phyloP scores from a whole-genome alignment of 2,329 filamentous ascomycete genomes.

The Calonectria pseudoreteaudii region DNA sequence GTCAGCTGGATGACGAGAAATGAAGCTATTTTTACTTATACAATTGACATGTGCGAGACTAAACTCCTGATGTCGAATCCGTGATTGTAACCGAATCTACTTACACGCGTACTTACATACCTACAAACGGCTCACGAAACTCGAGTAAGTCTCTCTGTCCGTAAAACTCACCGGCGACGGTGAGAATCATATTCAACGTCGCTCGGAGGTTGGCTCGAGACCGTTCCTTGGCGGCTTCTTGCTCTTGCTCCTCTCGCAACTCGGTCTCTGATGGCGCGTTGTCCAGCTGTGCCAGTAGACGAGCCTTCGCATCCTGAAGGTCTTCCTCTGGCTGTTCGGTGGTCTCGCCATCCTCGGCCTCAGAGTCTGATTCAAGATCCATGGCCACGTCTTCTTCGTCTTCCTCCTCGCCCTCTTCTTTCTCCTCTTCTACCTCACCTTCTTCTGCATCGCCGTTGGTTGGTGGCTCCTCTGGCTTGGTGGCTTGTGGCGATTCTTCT shows the following conservation, averaged over 20 bases:
- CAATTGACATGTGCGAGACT: not conserved
- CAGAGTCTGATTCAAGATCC: conserved; percentile 53
- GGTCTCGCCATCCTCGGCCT: conserved; percentile 53
- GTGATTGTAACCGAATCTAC: not conserved
- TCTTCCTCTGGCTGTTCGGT: conserved; percentile 45
- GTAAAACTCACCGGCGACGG: conserved; percentile 87
- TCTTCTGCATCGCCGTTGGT: conserved; percentile 34
- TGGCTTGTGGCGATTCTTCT: conserved; percentile 16
- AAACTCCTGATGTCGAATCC: not conserved
- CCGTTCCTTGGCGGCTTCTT: conserved; percentile 46
- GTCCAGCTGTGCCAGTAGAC: conserved; percentile 60
- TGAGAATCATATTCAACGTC: conserved; percentile 94
- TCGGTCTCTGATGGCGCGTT: conserved; percentile 38
- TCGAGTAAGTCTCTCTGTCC: conserved; percentile 88
- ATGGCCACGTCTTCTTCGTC: conserved; percentile 53
- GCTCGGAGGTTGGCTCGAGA: conserved; percentile 67
- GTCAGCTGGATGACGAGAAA: conserved; percentile 29
- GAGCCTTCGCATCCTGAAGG: conserved; percentile 61
- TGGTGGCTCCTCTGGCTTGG: conserved; percentile 37
- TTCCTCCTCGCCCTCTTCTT: conserved; percentile 45
- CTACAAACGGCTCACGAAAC: conserved; percentile 73
- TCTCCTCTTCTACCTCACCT: conserved; percentile 42
- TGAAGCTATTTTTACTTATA: conserved; percentile 15
- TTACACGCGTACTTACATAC: conserved; percentile 48
- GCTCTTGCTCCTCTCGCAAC: conserved; percentile 36